phyloP scores from a whole-genome alignment of 1,284 basidiomycete genomes.

The Crepidotus sp. region DNA sequence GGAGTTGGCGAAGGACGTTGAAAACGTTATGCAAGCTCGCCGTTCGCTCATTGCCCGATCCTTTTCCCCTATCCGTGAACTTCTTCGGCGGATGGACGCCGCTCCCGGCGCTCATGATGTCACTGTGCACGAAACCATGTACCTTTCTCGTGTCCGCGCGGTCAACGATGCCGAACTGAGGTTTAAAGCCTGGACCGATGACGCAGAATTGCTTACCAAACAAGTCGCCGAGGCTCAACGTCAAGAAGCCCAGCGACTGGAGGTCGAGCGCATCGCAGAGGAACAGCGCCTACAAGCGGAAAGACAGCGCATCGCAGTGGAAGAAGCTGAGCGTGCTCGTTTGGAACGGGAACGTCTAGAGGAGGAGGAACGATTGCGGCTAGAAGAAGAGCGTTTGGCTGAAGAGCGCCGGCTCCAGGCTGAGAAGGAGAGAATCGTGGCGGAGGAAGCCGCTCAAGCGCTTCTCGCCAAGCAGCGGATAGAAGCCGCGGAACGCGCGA shows the following conservation, averaged over 20 bases:
- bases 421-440: slow-evolving; percentile 21
- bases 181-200: slow-evolving; percentile 40
- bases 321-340: slow-evolving; percentile 27
- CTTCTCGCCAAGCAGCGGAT: slow-evolving; percentile 21
- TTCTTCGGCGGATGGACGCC: slow-evolving; percentile 43
- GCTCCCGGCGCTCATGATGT: slow-evolving; percentile 32
- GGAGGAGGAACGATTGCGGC: slow-evolving; percentile 23
- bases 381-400: slow-evolving; percentile 24
- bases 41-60: slow-evolving; percentile 36
- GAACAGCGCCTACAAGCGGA: slow-evolving; percentile 14
- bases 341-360: slow-evolving; percentile 28
- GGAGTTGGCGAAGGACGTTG: slow-evolving; percentile 29
- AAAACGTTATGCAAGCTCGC: slow-evolving; percentile 27
- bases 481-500: slow-evolving; percentile 23
- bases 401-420: slow-evolving; percentile 20
- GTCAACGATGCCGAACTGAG: slow-evolving; percentile 44
- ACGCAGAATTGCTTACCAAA: slow-evolving; percentile 30
- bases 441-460: slow-evolving; percentile 22
- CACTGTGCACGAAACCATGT: slow-evolving; percentile 35
- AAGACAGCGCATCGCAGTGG: slow-evolving; percentile 26
- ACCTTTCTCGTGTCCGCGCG: slow-evolving; percentile 35
- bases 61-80: slow-evolving; percentile 42
- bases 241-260: slow-evolving; percentile 27
- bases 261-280: slow-evolving; percentile 24
- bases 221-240: slow-evolving; percentile 30